phyloP scores from a whole-genome alignment of 257 asterid genomes.

The Thymus mandschuricus region DNA sequence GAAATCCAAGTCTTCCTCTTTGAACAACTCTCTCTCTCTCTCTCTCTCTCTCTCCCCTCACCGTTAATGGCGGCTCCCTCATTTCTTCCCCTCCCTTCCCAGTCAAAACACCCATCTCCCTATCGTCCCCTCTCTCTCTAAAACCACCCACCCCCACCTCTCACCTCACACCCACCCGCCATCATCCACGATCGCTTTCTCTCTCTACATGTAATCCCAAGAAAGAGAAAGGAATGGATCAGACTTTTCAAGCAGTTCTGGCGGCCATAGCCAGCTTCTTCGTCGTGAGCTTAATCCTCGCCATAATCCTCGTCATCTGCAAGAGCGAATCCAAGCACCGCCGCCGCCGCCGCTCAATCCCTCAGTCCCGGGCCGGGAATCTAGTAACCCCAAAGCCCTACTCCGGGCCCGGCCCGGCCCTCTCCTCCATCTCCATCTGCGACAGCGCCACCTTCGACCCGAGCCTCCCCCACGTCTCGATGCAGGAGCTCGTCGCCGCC shows the following conservation, averaged over 20 bases:
- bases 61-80: conserved; percentile 67
- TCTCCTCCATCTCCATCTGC: conserved; percentile 35
- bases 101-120: conserved; percentile 17
- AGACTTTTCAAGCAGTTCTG: conserved; percentile 50
- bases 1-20: conserved; percentile 38
- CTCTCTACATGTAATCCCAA: conserved; percentile 5
- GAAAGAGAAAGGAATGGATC: conserved; percentile 29
- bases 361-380: conserved; percentile 33
- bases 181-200: conserved; percentile 3
- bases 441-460: conserved; percentile 80
- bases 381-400: conserved; percentile 24
- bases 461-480: conserved; percentile 52
- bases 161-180: neutral
- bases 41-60: conserved; percentile 26
- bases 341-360: conserved; percentile 41
- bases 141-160: neutral
- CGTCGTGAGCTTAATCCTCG: conserved; percentile 48
- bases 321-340: conserved; percentile 35
- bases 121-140: conserved; percentile 4
- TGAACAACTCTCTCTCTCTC: conserved; percentile 22
- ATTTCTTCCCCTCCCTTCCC: conserved; percentile 9
- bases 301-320: conserved; percentile 45
- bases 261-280: conserved; percentile 62
- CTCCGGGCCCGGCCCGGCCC: conserved; percentile 30
- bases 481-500: conserved; percentile 69